These are phyloP conservation scores for Pseudogymnoascus sp. DNA, from an alignment of 2,329 filamentous ascomycete genomes.

Conservation along the genomic window DNA sequence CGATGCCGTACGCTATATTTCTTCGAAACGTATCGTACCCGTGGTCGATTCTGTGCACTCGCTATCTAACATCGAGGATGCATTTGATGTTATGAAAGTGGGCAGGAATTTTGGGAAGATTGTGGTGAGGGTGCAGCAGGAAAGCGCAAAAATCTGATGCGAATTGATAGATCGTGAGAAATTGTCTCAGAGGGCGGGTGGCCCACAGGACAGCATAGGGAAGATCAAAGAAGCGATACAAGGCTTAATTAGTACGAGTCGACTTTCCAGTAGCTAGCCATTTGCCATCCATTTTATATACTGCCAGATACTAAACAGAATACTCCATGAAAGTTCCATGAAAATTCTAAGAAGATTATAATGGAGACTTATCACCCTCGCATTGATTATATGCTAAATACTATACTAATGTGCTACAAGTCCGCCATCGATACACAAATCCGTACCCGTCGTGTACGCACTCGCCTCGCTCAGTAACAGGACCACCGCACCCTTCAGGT, in stretches of 20 bases:
- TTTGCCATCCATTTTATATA: neutral
- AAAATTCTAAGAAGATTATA: neutral
- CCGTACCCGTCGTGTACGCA: constrained; percentile 37
- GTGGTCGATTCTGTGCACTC: neutral
- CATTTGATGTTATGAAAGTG: neutral
- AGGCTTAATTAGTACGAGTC: neutral
- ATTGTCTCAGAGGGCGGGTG: neutral
- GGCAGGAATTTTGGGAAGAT: neutral
- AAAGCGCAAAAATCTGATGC: neutral
- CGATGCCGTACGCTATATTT: constrained; percentile 76
- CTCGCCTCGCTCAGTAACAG: constrained; percentile 38
- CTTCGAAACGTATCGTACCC: neutral
- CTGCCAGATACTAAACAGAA: neutral
- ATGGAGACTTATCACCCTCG: neutral
- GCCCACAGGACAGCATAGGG: neutral
- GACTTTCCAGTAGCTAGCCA: no score
- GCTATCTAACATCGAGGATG: neutral
- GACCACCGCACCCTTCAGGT: constrained; percentile 35
- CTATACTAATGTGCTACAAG: neutral
- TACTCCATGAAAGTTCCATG: neutral
- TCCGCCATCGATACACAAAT: constrained; percentile 36
- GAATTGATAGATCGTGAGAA: neutral
- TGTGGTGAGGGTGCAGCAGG: neutral
- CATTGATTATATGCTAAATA: neutral
- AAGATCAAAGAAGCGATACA: neutral